phyloP scores from a whole-genome alignment of 2,329 filamentous ascomycete species.

The Ploettnerulaceae sp. region DNA sequence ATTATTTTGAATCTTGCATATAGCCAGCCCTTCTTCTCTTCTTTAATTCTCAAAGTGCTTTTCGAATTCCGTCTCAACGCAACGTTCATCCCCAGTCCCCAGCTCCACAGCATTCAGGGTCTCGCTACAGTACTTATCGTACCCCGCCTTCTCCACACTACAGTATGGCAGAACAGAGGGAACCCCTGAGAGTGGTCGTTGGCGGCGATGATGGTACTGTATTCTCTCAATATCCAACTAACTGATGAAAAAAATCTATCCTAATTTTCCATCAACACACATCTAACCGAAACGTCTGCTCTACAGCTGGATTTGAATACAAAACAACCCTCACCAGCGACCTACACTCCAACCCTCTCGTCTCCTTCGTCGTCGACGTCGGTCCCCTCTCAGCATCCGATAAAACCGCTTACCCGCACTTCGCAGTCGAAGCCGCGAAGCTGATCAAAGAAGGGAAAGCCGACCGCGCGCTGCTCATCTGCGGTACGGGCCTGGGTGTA shows the following conservation, averaged over 20 bases:
- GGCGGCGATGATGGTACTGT: constrained; percentile 50
- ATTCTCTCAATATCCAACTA: too few species aligned
- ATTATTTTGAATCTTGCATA: neutral
- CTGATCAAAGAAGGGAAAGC: constrained; percentile 58
- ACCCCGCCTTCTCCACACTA: constrained; percentile 16
- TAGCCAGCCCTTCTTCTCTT: neutral
- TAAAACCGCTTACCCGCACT: constrained; percentile 78
- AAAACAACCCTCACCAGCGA: constrained; percentile 73
- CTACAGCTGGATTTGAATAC: constrained; percentile 58
- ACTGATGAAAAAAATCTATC: too few species aligned
- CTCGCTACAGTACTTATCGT: too few species aligned
- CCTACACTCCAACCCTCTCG: constrained; percentile 61
- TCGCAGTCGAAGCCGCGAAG: constrained; percentile 65
- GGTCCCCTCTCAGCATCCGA: constrained; percentile 60
- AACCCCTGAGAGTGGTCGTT: constrained; percentile 51
- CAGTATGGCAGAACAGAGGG: constrained; percentile 16
- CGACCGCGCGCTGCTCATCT: constrained; percentile 77
- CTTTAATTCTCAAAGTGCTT: neutral
- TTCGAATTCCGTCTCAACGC: too few species aligned
- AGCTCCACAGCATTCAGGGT: neutral
- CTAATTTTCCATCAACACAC: neutral
- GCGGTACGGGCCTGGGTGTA: constrained; percentile 81
- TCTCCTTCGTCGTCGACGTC: constrained; percentile 60
- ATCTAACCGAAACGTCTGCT: neutral
- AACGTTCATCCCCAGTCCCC: too few species aligned